Percentiles rank a stretch among this genome's conserved stretches.
Conservation (phyloP, 1,284 basidiomycete species). For the Cystobasidiaceae sp. region DNA sequence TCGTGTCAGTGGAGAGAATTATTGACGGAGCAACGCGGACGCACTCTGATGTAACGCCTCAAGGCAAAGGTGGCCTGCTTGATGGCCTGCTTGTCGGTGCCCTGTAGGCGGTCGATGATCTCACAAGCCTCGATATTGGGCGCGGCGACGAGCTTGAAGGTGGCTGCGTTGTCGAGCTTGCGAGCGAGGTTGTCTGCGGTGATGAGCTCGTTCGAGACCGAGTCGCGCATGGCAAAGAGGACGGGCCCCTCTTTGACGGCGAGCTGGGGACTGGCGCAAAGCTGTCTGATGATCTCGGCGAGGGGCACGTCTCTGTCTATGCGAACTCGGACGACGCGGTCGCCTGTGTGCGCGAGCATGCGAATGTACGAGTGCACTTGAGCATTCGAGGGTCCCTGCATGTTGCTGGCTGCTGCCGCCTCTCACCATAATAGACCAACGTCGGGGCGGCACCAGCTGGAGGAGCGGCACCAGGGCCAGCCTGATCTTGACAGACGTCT, state of each 20-base stretch:
- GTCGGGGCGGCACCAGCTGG: too few species aligned
- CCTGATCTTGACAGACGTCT: too few species aligned
- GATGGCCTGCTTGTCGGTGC: conserved; percentile 56
- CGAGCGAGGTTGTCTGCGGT: conserved; percentile 70
- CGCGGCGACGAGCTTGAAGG: conserved; percentile 66
- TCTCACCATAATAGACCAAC: too few species aligned
- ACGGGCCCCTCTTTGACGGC: conserved; percentile 74
- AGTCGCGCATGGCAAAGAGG: conserved; percentile 75
- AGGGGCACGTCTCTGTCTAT: conserved; percentile 43
- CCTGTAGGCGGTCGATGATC: conserved; percentile 64
- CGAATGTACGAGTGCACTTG: background rate
- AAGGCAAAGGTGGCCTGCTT: conserved; percentile 34
- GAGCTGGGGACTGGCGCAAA: conserved; percentile 53
- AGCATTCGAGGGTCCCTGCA: background rate
- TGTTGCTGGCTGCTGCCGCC: too few species aligned
- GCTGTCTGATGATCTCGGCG: conserved; percentile 44
- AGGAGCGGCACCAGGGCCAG: too few species aligned
- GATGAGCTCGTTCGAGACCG: conserved; percentile 76
- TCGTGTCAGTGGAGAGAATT: too few species aligned
- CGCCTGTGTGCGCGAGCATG: conserved; percentile 31
- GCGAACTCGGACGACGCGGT: conserved; percentile 39
- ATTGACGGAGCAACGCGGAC: too few species aligned
- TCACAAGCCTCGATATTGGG: conserved; percentile 75
- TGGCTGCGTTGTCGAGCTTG: conserved; percentile 27
- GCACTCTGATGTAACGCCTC: conserved; percentile 32